Evolutionary conservation across 345 rosid species (phyloP).

Genomic region (Eucalyptus erythrocorys): DNA sequence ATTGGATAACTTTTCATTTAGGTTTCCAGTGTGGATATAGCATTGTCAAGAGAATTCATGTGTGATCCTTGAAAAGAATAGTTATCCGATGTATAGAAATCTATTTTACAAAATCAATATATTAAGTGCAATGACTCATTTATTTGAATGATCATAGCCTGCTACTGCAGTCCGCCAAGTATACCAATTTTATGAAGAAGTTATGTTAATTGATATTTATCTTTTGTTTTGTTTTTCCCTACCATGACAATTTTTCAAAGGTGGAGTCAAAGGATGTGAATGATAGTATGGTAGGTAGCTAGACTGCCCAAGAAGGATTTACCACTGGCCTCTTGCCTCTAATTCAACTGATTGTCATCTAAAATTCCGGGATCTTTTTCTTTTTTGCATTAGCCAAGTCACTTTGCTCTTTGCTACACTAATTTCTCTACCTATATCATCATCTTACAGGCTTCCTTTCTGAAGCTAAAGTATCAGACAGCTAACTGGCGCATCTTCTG

Average conservation of each 20-base stretch:
- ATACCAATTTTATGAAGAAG: background rate
- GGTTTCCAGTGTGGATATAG: background rate
- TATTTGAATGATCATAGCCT: background rate
- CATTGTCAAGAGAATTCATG: background rate
- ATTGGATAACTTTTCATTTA: background rate
- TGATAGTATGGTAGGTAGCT: background rate
- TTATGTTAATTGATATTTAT: background rate
- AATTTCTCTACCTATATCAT: background rate
- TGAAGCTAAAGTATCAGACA: background rate
- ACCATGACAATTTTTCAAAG: background rate
- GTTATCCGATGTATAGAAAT: background rate
- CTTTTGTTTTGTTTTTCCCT: background rate
- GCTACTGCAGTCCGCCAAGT: background rate
- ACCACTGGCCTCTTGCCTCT: background rate
- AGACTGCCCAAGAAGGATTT: background rate
- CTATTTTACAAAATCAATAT: background rate
- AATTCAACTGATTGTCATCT: background rate
- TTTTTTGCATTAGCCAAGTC: background rate
- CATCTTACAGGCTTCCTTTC: background rate
- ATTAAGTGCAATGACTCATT: background rate
- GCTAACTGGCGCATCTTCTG: background rate
- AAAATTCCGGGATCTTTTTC: background rate
- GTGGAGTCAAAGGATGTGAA: background rate
- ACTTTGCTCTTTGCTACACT: background rate
- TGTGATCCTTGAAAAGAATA: background rate